Evolutionary conservation across 2,329 filamentous ascomycete genomes (phyloP), one percentile per base, ranked within the genome.

Genomic region (Fusarium temperatum): DNA sequence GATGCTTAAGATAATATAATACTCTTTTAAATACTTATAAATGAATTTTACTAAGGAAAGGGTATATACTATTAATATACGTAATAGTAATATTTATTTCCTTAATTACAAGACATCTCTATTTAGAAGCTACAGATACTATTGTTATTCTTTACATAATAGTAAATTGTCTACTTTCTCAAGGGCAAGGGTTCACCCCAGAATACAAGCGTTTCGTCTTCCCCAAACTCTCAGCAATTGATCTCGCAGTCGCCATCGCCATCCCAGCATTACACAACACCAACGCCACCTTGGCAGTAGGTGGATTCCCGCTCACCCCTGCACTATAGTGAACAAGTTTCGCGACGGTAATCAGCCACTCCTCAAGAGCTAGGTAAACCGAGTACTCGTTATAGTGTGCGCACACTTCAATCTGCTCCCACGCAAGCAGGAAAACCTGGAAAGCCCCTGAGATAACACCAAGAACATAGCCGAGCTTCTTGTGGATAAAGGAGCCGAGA

Each of bases 241-340:
- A 44, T 0, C 41, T 44, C 41, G 41, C 41, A 0, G n/a, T 44
- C 4, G n/a, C n/a, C 41, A 44, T 24, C 1, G 9, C 41, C 20
- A 24, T 44, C 41, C 15, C 41, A 5, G 4, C 41, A 17, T 44
- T 5, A 5, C 41, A 17, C 4, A 24, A 1, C 15, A 44, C n/a
- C 9, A 44, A 12, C 0, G 15, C n/a, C 15, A 24, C n/a, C 6
- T 44, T 44, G 0, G 41, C n/a, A 24, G 41, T 44, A 24, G 41
- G 8, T 0, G 15, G n/a, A 3, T 24, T 24, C 14, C 6, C 11
- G 2, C 22, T 42, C 3, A 17, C 1, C 6, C n/a, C 41, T 11
- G 41, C 22, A 6, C 39, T 41, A 4, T 41, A n/a, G 6, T 41
- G 39, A n/a, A 41, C 22, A 2, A 41, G 13, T 5, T 41, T 41